These are phyloP conservation scores for Trichoderma simmonsii DNA, from an alignment of 2,329 filamentous ascomycete species.

Conservation along the genomic window DNA sequence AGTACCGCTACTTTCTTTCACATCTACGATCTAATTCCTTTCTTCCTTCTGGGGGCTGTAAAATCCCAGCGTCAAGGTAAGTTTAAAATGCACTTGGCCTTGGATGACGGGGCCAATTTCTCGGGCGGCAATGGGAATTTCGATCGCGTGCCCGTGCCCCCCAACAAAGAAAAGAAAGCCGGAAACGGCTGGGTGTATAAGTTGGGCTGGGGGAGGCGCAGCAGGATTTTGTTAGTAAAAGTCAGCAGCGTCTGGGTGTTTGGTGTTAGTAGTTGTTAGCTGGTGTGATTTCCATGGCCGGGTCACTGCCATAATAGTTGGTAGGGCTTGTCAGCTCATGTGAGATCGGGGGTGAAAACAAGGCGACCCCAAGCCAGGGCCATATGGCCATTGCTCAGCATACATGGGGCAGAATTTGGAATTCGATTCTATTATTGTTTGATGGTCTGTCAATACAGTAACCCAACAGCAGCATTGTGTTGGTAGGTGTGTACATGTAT, in stretches of 20 bases:
- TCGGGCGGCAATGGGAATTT: neutral
- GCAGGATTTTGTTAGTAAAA: neutral
- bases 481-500: neutral
- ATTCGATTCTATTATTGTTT: neutral
- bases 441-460: neutral
- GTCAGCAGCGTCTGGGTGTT: neutral
- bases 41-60: neutral
- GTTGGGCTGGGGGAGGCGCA: neutral
- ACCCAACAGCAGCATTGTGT: neutral
- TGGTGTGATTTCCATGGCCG: neutral
- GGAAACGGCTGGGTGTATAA: neutral
- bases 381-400: neutral
- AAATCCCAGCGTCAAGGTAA: neutral
- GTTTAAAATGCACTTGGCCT: neutral
- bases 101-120: neutral
- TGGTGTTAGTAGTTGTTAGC: neutral
- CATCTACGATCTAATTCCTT: neutral
- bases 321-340: neutral
- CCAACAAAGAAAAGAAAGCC: neutral
- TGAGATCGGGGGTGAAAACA: neutral
- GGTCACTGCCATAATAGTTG: neutral
- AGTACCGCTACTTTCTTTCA: neutral
- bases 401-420: neutral
- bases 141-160: neutral
- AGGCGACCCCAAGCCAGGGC: neutral